Evolutionary conservation across 345 rosid genomes (phyloP).

Genomic region (Brassica cretica): DNA sequence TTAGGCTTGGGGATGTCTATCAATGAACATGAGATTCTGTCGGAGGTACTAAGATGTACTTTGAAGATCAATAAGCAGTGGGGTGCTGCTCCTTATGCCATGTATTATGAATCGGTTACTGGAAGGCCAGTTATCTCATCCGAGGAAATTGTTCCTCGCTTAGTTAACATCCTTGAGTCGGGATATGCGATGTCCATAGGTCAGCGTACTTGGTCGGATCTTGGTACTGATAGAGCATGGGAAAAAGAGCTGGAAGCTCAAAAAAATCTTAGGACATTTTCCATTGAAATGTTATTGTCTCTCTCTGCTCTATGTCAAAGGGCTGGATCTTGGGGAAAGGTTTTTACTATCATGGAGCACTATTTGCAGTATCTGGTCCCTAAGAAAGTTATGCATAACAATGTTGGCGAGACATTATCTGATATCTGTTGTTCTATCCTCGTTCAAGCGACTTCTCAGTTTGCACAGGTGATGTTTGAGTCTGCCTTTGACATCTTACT

Average conservation of each 20-base stretch:
- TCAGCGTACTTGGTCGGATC: slow-evolving; percentile 43
- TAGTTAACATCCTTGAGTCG: slow-evolving; percentile 74
- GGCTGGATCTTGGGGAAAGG: slow-evolving; percentile 76
- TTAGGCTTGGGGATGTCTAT: slow-evolving; percentile 47
- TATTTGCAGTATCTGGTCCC: slow-evolving; percentile 78
- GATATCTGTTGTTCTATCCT: slow-evolving; percentile 50
- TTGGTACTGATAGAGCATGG: slow-evolving; percentile 64
- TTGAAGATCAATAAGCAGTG: slow-evolving; percentile 67
- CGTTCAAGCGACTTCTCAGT: slow-evolving; percentile 81
- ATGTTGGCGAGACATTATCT: slow-evolving; percentile 48
- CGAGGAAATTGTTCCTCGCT: slow-evolving; percentile 71
- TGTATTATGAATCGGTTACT: slow-evolving; percentile 74
- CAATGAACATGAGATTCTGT: slow-evolving; percentile 62
- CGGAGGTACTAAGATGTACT: slow-evolving; percentile 65
- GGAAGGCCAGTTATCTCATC: slow-evolving; percentile 56
- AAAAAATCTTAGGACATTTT: slow-evolving; percentile 76
- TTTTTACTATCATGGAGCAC: slow-evolving; percentile 61
- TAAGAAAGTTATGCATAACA: slow-evolving; percentile 51
- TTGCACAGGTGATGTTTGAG: slow-evolving; percentile 83
- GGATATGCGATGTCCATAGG: slow-evolving; percentile 64
- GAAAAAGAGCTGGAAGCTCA: slow-evolving; percentile 66
- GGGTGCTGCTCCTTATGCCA: slow-evolving; percentile 71
- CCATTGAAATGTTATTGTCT: slow-evolving; percentile 67
- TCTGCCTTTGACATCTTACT: slow-evolving; percentile 76
- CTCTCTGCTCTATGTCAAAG: slow-evolving; percentile 59